phyloP scores from a whole-genome alignment of 2,329 filamentous ascomycete genomes.

The Fusarium paranaense region DNA sequence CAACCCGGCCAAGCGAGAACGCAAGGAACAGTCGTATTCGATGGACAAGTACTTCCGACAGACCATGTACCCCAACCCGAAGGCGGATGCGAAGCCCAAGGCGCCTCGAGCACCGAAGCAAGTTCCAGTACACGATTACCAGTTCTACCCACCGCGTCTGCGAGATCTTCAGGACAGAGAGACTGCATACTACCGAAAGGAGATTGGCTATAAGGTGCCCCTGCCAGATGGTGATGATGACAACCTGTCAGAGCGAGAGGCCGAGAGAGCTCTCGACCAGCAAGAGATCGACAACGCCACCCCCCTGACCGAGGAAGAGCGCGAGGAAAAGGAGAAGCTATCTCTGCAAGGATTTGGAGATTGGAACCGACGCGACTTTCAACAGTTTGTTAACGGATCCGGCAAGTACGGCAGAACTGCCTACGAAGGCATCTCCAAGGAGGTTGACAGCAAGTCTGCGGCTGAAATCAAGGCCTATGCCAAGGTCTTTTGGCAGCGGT shows the following conservation, averaged over 20 bases:
- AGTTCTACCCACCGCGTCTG: conserved; percentile 90
- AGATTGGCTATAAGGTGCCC: conserved; percentile 94
- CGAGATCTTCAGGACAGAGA: conserved; percentile 94
- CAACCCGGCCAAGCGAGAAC: conserved; percentile 96
- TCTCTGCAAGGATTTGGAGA: conserved; percentile 88
- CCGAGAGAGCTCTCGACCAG: conserved; percentile 88
- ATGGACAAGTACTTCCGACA: conserved; percentile 99
- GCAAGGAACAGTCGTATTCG: conserved; percentile 97
- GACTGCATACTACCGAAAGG: conserved; percentile 94
- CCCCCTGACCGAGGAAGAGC: conserved; percentile 88
- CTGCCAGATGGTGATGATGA: conserved; percentile 90
- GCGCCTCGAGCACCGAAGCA: conserved; percentile 96
- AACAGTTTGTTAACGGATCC: conserved; percentile 96
- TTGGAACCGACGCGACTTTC: conserved; percentile 98
- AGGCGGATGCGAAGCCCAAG: conserved; percentile 90
- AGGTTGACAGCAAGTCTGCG: conserved; percentile 90
- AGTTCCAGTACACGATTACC: conserved; percentile 91
- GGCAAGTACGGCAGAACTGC: conserved; percentile 91
- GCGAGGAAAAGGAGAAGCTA: conserved; percentile 84
- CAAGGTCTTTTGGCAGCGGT: conserved; percentile 96
- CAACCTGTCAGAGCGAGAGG: conserved; percentile 86
- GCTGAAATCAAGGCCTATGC: conserved; percentile 91
- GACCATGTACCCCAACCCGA: conserved; percentile 83
- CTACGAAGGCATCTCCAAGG: conserved; percentile 85
- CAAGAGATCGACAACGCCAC: conserved; percentile 93